phyloP scores from a whole-genome alignment of 768 basidiomycete genomes.

The Tricholoma sp. region DNA sequence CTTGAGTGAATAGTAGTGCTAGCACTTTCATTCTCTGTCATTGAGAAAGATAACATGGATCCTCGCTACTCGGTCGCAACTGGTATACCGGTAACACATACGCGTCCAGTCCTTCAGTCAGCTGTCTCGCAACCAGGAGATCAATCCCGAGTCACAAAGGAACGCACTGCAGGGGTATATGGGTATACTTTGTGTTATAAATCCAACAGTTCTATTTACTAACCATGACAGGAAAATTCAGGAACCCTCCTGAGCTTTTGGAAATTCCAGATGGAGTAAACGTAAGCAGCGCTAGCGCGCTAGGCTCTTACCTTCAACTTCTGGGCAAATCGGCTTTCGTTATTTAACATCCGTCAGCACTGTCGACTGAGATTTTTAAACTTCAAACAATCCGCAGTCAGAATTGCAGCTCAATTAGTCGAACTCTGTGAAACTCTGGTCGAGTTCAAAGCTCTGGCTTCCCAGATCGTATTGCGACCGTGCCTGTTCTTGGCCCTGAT shows the following conservation, averaged over 20 bases:
- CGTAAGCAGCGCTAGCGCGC: not conserved
- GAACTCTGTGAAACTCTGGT: not conserved
- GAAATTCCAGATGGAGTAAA: conserved; percentile 6
- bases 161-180: conserved; percentile 7
- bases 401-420: not conserved
- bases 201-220: conserved; percentile 7
- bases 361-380: not conserved
- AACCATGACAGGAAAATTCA: conserved; percentile 6
- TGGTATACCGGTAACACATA: too few relatives aligned
- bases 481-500: not conserved
- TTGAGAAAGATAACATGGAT: not conserved
- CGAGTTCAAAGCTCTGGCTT: not conserved
- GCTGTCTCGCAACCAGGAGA: not conserved
- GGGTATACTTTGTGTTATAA: not conserved
- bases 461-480: not conserved
- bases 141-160: conserved; percentile 1
- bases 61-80: not conserved
- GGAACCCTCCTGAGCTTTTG: conserved; percentile 4
- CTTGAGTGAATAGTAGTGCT: too few relatives aligned
- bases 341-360: not conserved
- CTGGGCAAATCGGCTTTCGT: not conserved
- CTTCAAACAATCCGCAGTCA: not conserved
- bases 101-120: not conserved
- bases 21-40: not conserved
- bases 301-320: not conserved